These are phyloP conservation scores for Afroboletus lepidellus DNA, from an alignment of 1,284 basidiomycete genomes.

Conservation along the genomic window DNA sequence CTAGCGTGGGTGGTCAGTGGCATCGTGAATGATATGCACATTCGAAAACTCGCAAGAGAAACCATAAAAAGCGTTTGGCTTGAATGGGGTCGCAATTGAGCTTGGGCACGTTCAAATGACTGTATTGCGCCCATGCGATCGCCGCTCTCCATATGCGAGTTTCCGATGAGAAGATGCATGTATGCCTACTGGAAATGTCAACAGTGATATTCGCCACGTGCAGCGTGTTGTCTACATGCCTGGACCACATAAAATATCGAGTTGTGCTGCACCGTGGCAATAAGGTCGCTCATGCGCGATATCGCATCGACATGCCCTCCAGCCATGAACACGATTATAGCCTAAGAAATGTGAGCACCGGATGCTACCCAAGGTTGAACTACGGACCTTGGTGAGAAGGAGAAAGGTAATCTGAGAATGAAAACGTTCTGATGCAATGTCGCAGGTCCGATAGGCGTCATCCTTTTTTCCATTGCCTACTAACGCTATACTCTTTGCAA, in stretches of 20 bases:
- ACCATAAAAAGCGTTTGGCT: no score
- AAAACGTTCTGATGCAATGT: background rate
- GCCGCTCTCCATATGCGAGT: background rate
- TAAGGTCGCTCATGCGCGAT: background rate
- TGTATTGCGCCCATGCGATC: background rate
- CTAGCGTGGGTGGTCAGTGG: no score
- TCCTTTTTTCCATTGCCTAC: background rate
- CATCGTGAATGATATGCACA: no score
- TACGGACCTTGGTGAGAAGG: background rate
- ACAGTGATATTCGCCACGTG: background rate
- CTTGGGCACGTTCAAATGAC: background rate
- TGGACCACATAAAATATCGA: background rate
- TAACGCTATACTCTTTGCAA: background rate
- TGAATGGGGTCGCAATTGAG: background rate
- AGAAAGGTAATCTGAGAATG: background rate
- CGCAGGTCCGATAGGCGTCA: background rate
- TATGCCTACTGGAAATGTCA: background rate
- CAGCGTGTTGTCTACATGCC: background rate
- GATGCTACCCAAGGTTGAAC: background rate
- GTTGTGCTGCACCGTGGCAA: background rate
- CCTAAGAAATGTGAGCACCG: background rate
- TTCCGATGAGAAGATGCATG: background rate
- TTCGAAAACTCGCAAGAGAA: no score
- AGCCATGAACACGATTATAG: no score
- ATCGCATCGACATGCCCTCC: background rate